phyloP scores from a whole-genome alignment of 768 basidiomycete genomes.

The Hortiboletus flavorubellus region DNA sequence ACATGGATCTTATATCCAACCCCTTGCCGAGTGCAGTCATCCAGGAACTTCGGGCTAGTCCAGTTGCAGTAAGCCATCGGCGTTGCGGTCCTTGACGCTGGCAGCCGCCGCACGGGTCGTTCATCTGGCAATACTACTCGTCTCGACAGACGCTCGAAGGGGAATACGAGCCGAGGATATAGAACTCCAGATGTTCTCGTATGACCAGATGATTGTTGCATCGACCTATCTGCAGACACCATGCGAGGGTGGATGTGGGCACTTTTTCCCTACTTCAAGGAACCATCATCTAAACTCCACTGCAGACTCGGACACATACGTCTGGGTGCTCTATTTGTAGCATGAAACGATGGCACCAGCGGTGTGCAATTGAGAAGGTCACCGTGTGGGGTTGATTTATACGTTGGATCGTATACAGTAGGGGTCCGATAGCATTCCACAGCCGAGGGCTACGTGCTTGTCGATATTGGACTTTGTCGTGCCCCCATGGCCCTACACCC shows the following conservation, averaged over 20 bases:
- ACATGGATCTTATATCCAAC: conserved; percentile 26
- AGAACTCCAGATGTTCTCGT: conserved; percentile 33
- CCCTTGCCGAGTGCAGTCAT: conserved; percentile 2
- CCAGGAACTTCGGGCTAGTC: conserved; percentile 17
- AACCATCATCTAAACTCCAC: background rate
- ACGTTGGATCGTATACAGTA: background rate
- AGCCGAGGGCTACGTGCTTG: background rate
- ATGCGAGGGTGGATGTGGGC: conserved; percentile 34
- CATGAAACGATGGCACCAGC: conserved; percentile 26
- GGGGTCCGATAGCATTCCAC: background rate
- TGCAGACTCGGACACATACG: conserved; percentile 32
- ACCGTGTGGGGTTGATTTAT: conserved; percentile 38
- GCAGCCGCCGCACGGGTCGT: conserved; percentile 41
- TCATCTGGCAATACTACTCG: conserved; percentile 19
- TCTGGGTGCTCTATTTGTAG: conserved; percentile 42
- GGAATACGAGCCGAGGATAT: conserved; percentile 5
- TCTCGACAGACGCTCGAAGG: background rate
- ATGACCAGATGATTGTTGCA: conserved; percentile 41
- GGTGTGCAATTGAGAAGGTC: conserved; percentile 36
- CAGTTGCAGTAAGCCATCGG: conserved; percentile 36
- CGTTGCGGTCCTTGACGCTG: conserved; percentile 37
- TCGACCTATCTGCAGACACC: conserved; percentile 34
- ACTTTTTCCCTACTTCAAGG: background rate
- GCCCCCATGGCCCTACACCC: background rate
- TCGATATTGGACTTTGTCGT: background rate